Evolutionary conservation across 2,329 filamentous ascomycete species (phyloP), one percentile per base, ranked within the genome.

Genomic region (Colletotrichum trifolii): DNA sequence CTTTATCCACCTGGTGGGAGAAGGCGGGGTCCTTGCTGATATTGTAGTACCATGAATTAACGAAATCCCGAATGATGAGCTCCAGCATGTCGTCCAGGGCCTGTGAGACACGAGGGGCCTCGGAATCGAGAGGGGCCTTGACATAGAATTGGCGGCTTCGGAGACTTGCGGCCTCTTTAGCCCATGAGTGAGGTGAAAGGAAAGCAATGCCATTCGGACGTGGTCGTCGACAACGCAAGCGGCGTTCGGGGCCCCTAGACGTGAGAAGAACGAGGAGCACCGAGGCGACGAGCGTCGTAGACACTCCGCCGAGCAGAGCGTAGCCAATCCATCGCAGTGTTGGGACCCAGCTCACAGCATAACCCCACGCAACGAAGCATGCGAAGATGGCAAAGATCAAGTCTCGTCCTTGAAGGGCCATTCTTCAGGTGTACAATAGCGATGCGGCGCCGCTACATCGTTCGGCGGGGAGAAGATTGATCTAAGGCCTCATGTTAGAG

Each of bases 341-440:
- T 36, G 95, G 94, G 72, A 94, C 83, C 89, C 91, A 96, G 81
- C 91, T 89, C 70, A 93, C 90, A 66, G 91, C 86, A 76, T 94
- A 90, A 68, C 92, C 92, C 95, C 95, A 98, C 75, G 93, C 90
- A 76, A 97, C 83, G 78, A 97, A 93, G 77, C 84, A 86, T 77
- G 85, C 88, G 76, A 91, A 77, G 77, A 85, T 86, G 76, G 89
- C 88, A 78, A 91, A 77, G 76, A 88, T 84, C 77, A 89, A 84
- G 86, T 94, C 86, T 84, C 87, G 88, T 81, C 88, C 87, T 83
- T 88, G 87, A 81, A 93, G 84, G 84, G 87, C 89, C 91, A 91
- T 89, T 78, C 74, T 81, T 76, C 55, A 57, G 47, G 35, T 54
- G 47, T 47, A 39, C 60, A 34, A 33, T 40, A 36, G 57, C 39